Percentiles rank a stretch among this genome's conserved stretches.
Conservation (phyloP, 148 eudicot genomes). For the Persicaria maculosa region DNA sequence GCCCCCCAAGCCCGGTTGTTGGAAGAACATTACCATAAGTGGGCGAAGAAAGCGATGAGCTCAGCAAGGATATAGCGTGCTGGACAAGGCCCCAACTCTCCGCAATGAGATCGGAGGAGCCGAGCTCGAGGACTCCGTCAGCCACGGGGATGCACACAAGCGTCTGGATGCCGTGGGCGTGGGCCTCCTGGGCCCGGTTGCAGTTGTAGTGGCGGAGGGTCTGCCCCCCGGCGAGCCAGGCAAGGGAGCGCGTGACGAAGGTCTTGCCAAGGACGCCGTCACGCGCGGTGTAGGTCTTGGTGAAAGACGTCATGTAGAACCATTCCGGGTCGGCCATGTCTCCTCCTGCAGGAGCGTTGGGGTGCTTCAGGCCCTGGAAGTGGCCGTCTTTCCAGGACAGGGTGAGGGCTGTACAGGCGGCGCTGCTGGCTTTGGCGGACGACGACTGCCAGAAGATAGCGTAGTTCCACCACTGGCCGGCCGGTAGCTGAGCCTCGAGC, state of each 20-base stretch:
- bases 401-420: slow-evolving; percentile 17
- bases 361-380: slow-evolving; percentile 33
- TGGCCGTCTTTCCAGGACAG: slow-evolving; percentile 67
- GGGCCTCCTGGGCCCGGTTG: slow-evolving; percentile 59
- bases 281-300: slow-evolving; percentile 20
- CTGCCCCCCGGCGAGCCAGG: slow-evolving; percentile 51
- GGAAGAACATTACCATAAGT: background rate
- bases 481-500: slow-evolving; percentile 34
- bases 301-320: slow-evolving; percentile 59
- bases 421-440: slow-evolving; percentile 10
- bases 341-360: slow-evolving; percentile 8
- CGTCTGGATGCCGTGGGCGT: slow-evolving; percentile 48
- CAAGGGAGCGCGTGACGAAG: slow-evolving; percentile 28
- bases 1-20: background rate
- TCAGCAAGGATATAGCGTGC: slow-evolving; percentile 17
- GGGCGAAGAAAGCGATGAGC: background rate
- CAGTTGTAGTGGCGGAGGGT: slow-evolving; percentile 40
- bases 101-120: slow-evolving; percentile 32
- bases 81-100: slow-evolving; percentile 52
- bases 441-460: slow-evolving; percentile 64
- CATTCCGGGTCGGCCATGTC: slow-evolving; percentile 46
- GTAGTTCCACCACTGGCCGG: slow-evolving; percentile 43
- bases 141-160: slow-evolving; percentile 41
- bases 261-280: slow-evolving; percentile 45
- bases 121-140: slow-evolving; percentile 58